Evolutionary conservation across 345 rosid species (phyloP), one percentile per base, ranked within the genome.

Genomic region (Brassica nigra): DNA sequence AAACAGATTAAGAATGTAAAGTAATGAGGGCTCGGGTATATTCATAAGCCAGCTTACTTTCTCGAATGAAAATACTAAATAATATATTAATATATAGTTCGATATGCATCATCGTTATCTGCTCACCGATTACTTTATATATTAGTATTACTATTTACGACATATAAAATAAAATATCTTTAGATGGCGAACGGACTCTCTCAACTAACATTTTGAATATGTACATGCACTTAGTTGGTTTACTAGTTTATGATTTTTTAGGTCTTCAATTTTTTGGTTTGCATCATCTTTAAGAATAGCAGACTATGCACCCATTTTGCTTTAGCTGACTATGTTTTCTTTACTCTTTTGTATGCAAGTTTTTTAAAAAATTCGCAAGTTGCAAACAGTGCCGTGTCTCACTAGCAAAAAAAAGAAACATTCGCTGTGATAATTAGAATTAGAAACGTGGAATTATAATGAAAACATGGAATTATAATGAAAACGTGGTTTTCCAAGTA

Each of bases 71-170:
- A 61, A 69, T 44, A 76, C n/a, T 39, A 68, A 29, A 36, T 28
- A 15, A 61, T 33, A 39, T 33, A 58, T 11, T 42, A 75, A 0
- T 33, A 70, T 64, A 64, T 78, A 71, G 47, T 54, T 78, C 27
- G 57, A 55, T 55, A 55, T 71, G 30, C 59, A 71, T n/a, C 52
- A 78, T 71, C 76, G 77, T 71, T 78, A 78, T 78, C 81, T 64
- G 5, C 76, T 65, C 31, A 49, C 70, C 8, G 14, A 27, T 34
- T n/a, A 4, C n/a, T 29, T 47, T 16, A 30, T 47, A 31, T 76
- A 20, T 61, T 63, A 63, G 16, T 39, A 20, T 61, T 63, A 63
- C 11, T 39, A 20, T 73, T n/a, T 27, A n/a, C 9, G 4, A 33
- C 16, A 75, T 23, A 47, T 44, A 29, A 29, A 65, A 30, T 30